Evolutionary conservation across 2,329 filamentous ascomycete species (phyloP).

Genomic region (Ilyonectria destructans): DNA sequence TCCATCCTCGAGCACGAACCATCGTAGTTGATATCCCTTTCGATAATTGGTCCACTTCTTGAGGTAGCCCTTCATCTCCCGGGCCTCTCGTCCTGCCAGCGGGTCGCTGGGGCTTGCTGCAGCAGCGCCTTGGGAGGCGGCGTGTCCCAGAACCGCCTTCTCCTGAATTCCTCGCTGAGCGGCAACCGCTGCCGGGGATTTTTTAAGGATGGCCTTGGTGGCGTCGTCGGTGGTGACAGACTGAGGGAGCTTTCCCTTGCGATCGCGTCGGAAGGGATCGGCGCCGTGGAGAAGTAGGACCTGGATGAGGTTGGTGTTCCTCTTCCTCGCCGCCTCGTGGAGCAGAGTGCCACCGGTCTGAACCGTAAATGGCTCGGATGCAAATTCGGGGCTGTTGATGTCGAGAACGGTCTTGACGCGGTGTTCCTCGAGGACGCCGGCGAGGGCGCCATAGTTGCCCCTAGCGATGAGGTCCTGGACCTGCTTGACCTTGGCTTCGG

Average conservation of each 20-base stretch:
- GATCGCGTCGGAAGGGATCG: constrained; percentile 94
- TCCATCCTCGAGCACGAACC: constrained; percentile 98
- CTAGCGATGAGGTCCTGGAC: constrained; percentile 84
- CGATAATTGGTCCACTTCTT: constrained; percentile 99
- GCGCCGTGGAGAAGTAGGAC: constrained; percentile 93
- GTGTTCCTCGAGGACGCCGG: constrained; percentile 86
- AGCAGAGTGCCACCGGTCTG: constrained; percentile 92
- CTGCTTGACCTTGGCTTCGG: constrained; percentile 87
- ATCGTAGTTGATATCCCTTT: constrained; percentile 94
- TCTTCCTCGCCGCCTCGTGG: constrained; percentile 92
- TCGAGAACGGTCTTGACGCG: constrained; percentile 90
- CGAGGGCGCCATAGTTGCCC: constrained; percentile 83
- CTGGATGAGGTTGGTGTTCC: constrained; percentile 90
- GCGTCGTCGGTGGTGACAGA: constrained; percentile 96
- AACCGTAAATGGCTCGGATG: constrained; percentile 83
- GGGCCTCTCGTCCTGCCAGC: constrained; percentile 85
- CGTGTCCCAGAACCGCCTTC: constrained; percentile 91
- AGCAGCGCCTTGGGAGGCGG: constrained; percentile 70
- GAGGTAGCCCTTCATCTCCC: constrained; percentile 98
- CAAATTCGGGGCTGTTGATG: constrained; percentile 92
- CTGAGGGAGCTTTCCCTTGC: constrained; percentile 95
- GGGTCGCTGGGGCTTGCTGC: constrained; percentile 71
- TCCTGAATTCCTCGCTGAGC: constrained; percentile 97
- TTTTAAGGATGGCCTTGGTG: constrained; percentile 90
- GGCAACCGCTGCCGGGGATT: constrained; percentile 92